Evolutionary conservation across 139 green algal genomes (phyloP), one percentile per base, ranked within the genome.

Genomic region (Chlamydomonas sp.): DNA sequence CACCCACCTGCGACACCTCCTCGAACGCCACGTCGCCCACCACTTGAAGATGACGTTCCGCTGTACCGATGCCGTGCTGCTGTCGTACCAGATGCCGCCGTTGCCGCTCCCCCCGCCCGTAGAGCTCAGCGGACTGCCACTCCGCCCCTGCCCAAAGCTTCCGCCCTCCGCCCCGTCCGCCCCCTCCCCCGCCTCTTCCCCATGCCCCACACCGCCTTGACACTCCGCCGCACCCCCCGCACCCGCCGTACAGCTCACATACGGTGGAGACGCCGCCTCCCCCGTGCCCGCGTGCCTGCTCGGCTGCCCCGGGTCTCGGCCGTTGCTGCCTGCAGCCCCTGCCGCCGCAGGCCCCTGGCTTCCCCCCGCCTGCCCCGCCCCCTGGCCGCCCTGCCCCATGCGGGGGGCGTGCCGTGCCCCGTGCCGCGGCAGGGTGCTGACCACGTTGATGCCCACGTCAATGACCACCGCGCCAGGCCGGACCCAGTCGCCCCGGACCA

Each of bases 391-490:
- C 31, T 49, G 31, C 31, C 31, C 31, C 31, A 49, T 49, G 31
- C 31, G 31, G 31, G 31, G 31, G 31, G 31, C 31, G 31, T 49
- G 31, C 31, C 63, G 7, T 3, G 12, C 9, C 3, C 49, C 60
- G 58, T 17, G 18, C 4, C 62, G 61, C 59, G 59, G 89, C 76
- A 71, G 58, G 0, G 68, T 57, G 14, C 49, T 91, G 20, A 98
- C 92, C 5, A 97, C 96, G 86, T 99, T 99, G 87, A 98, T 99
- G 49, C 98, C 98, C 10, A 99, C 96, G 86, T 99, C 98, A 12
- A 99, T 94, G 5, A 99, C 96, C 16, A 97, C 96, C 0, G 95
- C 95, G 1, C 98, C 98, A 1, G 96, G 95, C 92, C 99, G 98
- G 18, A 99, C 91, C 98, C 98, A 99, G 84, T 97, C 92, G 8